Evolutionary conservation across 441 rosid species (phyloP).

Genomic region (Dalechampia spathulata): DNA sequence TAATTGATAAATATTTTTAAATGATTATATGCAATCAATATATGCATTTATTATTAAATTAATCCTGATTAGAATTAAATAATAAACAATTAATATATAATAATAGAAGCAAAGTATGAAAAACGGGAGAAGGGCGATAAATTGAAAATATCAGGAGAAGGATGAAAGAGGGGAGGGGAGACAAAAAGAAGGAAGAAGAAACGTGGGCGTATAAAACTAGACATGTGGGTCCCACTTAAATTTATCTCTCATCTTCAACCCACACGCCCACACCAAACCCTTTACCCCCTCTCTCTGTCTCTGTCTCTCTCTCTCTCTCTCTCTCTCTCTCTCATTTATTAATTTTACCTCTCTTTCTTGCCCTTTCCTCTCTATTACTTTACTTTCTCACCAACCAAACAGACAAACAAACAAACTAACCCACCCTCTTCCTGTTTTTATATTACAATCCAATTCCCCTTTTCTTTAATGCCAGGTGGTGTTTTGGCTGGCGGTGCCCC

Average conservation of each 20-base stretch:
- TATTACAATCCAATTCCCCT: not conserved
- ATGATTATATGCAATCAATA: too few relatives aligned
- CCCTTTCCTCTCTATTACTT: not conserved
- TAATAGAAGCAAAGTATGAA: not conserved
- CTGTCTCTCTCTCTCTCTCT: not conserved
- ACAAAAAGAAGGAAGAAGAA: not conserved
- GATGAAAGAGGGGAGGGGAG: not conserved
- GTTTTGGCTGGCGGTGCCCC: slow-evolving; percentile 9
- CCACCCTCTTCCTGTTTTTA: not conserved
- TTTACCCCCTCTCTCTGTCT: not conserved
- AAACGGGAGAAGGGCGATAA: not conserved
- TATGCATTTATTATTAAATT: too few relatives aligned
- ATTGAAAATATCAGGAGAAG: slow-evolving; percentile 3
- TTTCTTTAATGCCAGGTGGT: slow-evolving; percentile 21
- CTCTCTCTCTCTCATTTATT: not conserved
- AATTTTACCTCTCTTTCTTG: not conserved
- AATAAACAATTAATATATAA: too few relatives aligned
- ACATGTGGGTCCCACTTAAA: slow-evolving; percentile 25
- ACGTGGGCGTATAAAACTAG: slow-evolving; percentile 27
- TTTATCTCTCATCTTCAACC: too few relatives aligned
- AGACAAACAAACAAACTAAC: not conserved
- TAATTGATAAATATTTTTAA: too few relatives aligned
- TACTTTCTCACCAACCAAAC: not conserved
- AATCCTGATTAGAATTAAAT: not conserved
- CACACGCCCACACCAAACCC: too few relatives aligned